Conservation (phyloP, 2,329 filamentous ascomycete species). For the Fusarium devonianum region DNA sequence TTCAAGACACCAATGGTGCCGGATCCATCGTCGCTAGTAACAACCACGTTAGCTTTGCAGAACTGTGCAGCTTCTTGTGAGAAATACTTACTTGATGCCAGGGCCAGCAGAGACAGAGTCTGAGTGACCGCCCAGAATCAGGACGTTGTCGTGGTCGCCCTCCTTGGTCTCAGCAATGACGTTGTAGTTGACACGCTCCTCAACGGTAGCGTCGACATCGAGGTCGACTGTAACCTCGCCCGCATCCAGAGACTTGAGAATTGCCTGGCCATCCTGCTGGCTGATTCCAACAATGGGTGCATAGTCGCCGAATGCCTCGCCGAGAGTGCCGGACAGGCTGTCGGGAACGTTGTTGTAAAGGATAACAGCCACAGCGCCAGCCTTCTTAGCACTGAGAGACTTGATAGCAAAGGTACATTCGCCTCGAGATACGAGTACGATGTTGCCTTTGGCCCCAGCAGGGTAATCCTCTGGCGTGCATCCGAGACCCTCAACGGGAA, state of each 20-base stretch:
- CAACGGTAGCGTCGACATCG: slow-evolving; percentile 57
- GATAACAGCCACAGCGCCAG: slow-evolving; percentile 64
- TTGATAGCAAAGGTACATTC: slow-evolving; percentile 66
- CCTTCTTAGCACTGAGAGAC: slow-evolving; percentile 60
- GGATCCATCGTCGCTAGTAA: slow-evolving; percentile 61
- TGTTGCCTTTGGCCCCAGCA: slow-evolving; percentile 57
- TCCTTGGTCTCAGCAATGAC: slow-evolving; percentile 58
- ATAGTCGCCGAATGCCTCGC: slow-evolving; percentile 54
- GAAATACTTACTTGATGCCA: slow-evolving; percentile 62
- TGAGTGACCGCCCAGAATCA: slow-evolving; percentile 56
- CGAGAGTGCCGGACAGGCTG: slow-evolving; percentile 61
- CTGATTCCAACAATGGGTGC: slow-evolving; percentile 62
- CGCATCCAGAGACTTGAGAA: slow-evolving; percentile 42
- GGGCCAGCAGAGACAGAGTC: slow-evolving; percentile 59
- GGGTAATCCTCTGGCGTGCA: slow-evolving; percentile 63
- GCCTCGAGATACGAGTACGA: slow-evolving; percentile 68
- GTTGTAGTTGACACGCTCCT: slow-evolving; percentile 57
- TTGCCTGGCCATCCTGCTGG: slow-evolving; percentile 51
- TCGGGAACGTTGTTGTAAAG: slow-evolving; percentile 70
- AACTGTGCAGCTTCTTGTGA: no score
- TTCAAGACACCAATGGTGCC: slow-evolving; percentile 59
- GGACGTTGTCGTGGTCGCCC: slow-evolving; percentile 57
- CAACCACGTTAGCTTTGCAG: background rate
- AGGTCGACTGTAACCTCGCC: slow-evolving; percentile 46
- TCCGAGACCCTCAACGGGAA: slow-evolving; percentile 60